These are phyloP conservation scores for Fraxinus sp. DNA, from an alignment of 305 asterid genomes.

Conservation along the genomic window DNA sequence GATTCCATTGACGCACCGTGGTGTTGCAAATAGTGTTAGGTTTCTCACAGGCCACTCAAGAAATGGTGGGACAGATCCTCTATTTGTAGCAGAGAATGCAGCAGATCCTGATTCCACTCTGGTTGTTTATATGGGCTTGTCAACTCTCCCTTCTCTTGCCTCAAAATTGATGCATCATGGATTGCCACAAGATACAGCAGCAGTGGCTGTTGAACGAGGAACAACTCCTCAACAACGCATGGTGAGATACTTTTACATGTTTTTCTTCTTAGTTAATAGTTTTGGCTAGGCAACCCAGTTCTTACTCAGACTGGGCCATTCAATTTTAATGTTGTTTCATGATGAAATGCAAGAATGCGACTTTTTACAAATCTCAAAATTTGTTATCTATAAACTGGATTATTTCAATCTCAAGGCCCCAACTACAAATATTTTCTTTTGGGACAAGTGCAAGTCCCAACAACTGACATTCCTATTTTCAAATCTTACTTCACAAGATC, in stretches of 20 bases:
- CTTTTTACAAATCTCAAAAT: background rate
- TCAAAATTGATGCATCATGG: constrained; percentile 67
- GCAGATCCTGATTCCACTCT: constrained; percentile 88
- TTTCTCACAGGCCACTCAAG: constrained; percentile 92
- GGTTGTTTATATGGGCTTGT: constrained; percentile 88
- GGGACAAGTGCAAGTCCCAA: background rate
- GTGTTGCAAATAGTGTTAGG: constrained; percentile 79
- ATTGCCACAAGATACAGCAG: constrained; percentile 77
- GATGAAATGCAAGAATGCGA: background rate
- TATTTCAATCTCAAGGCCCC: background rate
- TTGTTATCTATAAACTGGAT: background rate
- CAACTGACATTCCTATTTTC: background rate
- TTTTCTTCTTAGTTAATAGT: background rate
- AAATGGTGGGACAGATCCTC: constrained; percentile 92
- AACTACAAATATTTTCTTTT: background rate
- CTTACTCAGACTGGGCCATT: background rate
- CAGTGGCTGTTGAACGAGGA: constrained; percentile 91
- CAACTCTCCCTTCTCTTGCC: constrained; percentile 88
- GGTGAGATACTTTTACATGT: constrained; percentile 33
- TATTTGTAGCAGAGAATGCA: constrained; percentile 77
- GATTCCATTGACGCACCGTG: constrained; percentile 93
- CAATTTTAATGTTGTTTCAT: background rate
- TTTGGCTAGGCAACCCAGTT: background rate
- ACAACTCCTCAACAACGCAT: constrained; percentile 91
- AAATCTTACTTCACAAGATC: background rate